Conservation (phyloP, 208 protist genomes). For the Entamoeba histolytica region DNA sequence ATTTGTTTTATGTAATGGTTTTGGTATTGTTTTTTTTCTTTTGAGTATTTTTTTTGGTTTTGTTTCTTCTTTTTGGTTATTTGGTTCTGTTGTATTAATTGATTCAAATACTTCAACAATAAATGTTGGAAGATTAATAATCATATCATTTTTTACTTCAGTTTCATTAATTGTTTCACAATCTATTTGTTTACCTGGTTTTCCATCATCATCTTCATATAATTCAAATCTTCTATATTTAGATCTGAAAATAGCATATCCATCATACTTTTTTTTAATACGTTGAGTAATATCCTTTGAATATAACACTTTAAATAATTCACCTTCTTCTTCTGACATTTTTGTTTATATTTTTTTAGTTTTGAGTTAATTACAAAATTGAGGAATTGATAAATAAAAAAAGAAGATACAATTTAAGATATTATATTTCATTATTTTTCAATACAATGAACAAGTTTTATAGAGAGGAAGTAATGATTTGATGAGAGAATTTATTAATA, state of each 20-base stretch:
- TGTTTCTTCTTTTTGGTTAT: not conserved
- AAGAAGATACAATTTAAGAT: no score
- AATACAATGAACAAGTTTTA: no score
- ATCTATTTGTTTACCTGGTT: not conserved
- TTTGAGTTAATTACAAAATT: no score
- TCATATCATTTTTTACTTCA: not conserved
- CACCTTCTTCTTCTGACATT: not conserved
- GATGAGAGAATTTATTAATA: no score
- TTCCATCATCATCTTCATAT: not conserved
- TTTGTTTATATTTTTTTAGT: no score
- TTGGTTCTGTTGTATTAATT: no score
- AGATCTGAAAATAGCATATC: not conserved
- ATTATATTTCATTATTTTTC: no score
- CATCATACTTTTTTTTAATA: not conserved
- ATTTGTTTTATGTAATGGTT: not conserved
- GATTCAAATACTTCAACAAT: not conserved
- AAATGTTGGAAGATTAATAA: not conserved
- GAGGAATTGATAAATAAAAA: no score
- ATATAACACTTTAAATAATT: not conserved
- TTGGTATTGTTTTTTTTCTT: not conserved
- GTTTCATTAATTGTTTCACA: not conserved
- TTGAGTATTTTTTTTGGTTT: not conserved
- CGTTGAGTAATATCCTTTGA: not conserved
- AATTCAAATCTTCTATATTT: not conserved
- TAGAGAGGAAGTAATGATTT: no score